Evolutionary conservation across 2,329 filamentous ascomycete species (phyloP), one percentile per base, ranked within the genome.

Genomic region (Colletotrichum noveboracense): DNA sequence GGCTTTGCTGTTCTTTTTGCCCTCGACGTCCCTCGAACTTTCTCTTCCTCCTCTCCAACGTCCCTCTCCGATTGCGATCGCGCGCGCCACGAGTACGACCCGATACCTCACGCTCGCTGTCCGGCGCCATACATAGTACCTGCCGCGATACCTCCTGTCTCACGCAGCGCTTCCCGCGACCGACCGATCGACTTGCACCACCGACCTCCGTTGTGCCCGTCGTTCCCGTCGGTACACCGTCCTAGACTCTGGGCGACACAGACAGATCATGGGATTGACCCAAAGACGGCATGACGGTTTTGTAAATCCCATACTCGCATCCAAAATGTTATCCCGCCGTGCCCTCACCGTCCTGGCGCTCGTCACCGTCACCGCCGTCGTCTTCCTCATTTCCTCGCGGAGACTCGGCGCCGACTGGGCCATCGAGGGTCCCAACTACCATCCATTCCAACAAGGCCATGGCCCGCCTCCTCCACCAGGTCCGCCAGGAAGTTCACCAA

Each of bases 351-450:
- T 82, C 18, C 18, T 84, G 18, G 32, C 79, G 73, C 76, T 84
- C 60, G 74, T 81, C 16, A 74, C 79, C 18, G 66, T 82, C 32
- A 82, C 82, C 43, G 58, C 82, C 26, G 78, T 81, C 30, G 75
- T 82, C 38, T 77, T 87, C 14, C 78, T 86, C 62, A 66, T 85
- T 72, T 81, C 82, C 4, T 82, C 83, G 26, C 80, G 78, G 30
- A 80, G 82, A 18, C 78, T 86, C 9, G 78, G 79, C 24, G 78
- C 78, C 18, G 79, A 79, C 55, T 81, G 82, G 77, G 81, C 79
- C 28, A 71, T 82, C 32, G 82, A 82, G 21, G 79, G 80, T 13
- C 76, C 80, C 52, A 81, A 80, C 69, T 82, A 82, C 71, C 77
- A 75, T 61, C 72, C 69, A 18, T 71, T 76, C 43, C 66, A 69